Evolutionary conservation across 176 grass and related monocot genomes (phyloP).

Genomic region (Metroxylon sagu): DNA sequence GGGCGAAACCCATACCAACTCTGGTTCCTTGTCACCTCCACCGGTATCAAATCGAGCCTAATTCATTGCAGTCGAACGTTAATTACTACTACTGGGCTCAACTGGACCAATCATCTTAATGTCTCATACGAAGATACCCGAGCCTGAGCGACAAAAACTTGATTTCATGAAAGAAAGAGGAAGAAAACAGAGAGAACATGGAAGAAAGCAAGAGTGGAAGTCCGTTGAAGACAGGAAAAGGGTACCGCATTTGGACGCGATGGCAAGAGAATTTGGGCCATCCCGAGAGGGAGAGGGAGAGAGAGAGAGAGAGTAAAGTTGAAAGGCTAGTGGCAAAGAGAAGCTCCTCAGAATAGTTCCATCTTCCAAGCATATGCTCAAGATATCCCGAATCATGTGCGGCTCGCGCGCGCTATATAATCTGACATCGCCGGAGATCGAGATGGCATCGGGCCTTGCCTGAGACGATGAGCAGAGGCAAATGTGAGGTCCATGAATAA

Average conservation of each 20-base stretch:
- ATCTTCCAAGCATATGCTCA: neutral
- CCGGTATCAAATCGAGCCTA: too few relatives aligned
- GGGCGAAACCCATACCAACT: too few relatives aligned
- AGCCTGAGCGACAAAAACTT: too few relatives aligned
- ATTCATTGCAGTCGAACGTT: too few relatives aligned
- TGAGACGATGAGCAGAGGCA: neutral
- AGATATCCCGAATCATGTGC: neutral
- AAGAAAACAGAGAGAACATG: too few relatives aligned
- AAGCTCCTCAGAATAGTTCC: neutral
- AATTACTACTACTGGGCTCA: too few relatives aligned
- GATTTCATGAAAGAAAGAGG: too few relatives aligned
- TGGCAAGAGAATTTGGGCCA: neutral
- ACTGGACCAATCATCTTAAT: too few relatives aligned
- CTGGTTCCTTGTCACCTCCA: too few relatives aligned
- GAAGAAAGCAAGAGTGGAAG: too few relatives aligned
- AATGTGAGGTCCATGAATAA: constrained; percentile 18
- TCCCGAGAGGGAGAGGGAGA: neutral
- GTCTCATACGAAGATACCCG: too few relatives aligned
- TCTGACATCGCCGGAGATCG: neutral
- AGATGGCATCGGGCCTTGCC: neutral
- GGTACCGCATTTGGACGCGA: neutral
- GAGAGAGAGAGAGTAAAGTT: too few relatives aligned
- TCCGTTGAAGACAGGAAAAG: neutral
- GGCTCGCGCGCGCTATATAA: neutral
- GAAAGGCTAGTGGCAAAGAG: neutral